Evolutionary conservation across 106 monocot species (phyloP), one percentile per base, ranked within the genome.

Genomic region (Allium sativum): DNA sequence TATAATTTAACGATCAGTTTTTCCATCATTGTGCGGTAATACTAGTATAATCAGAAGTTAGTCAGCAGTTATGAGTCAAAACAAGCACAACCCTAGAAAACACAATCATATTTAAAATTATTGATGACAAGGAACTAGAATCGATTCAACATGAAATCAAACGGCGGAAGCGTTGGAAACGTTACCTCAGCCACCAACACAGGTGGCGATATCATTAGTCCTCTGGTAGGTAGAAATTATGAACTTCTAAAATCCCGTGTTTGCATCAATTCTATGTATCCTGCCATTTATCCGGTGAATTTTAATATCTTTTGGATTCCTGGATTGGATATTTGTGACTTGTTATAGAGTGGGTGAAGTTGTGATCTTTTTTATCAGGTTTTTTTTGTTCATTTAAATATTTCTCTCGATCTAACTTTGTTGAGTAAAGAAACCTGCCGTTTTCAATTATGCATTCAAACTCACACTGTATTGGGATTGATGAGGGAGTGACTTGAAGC

Each of bases 221-320:
- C 79, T 3, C 84, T 79, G 14, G 61, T 73, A 20, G 70, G 77
- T 15, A 83, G 83, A 68, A 80, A 83, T 21, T 77, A 80, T 55
- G 88, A 88, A 64, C 74, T 88, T 50, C 74, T 88, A 9, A 83
- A 88, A 55, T 88, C 83, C 59, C 88, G 83, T 16, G 88, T 88
- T 52, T 88, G 88, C 65, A 88, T 83, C 48, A 88, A 88, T 46
- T 88, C 88, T 17, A 88, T 88, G 88, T 88, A 88, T 68, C 88
- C 88, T 4, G 83, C 88, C 11, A 88, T 88, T 42, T 83, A 88
- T 22, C 88, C 82, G 88, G 88, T 83, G 19, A 12, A 58, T 6
- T 40, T 42, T 51, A 45, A 18, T 40, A 14, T 58, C 18, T 47
- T 58, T 63, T 14, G 10, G 6, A 42, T 56, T 48, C 17, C 31